A percentile compares a stretch with the other conserved stretches of the same genome.
Conservation (phyloP, 1,284 basidiomycete genomes). For the Trichosporon sp. region DNA sequence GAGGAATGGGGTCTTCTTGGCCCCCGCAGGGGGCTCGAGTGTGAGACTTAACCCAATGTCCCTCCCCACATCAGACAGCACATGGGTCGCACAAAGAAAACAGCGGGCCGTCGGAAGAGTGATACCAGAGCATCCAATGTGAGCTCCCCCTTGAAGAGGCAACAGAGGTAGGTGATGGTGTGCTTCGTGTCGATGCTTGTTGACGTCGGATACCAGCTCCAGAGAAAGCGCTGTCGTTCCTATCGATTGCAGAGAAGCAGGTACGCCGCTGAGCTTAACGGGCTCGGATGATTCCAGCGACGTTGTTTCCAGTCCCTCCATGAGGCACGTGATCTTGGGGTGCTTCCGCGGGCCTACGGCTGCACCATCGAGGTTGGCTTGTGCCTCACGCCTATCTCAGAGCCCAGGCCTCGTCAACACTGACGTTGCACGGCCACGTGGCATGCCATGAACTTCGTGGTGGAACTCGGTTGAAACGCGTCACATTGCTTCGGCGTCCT, state of each 20-base stretch:
- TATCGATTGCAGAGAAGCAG: neutral
- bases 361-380: neutral
- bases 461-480: neutral
- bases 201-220: neutral
- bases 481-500: neutral
- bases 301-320: neutral
- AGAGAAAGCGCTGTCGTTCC: neutral
- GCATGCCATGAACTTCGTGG: neutral
- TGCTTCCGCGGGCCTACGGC: neutral
- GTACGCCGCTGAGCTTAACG: neutral
- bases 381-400: neutral
- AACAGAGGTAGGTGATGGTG: too few relatives aligned
- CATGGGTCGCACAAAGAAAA: neutral
- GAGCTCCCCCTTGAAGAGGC: too few relatives aligned
- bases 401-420: neutral
- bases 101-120: neutral
- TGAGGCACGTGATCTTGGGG: neutral
- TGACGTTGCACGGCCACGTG: neutral
- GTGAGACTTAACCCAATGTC: neutral
- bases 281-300: neutral
- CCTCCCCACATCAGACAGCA: neutral
- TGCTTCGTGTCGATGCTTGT: too few relatives aligned
- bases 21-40: neutral
- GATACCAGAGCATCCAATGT: neutral
- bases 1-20: neutral